phyloP scores from a whole-genome alignment of 257 asterid species.

The Nicotiana obtusifolia region DNA sequence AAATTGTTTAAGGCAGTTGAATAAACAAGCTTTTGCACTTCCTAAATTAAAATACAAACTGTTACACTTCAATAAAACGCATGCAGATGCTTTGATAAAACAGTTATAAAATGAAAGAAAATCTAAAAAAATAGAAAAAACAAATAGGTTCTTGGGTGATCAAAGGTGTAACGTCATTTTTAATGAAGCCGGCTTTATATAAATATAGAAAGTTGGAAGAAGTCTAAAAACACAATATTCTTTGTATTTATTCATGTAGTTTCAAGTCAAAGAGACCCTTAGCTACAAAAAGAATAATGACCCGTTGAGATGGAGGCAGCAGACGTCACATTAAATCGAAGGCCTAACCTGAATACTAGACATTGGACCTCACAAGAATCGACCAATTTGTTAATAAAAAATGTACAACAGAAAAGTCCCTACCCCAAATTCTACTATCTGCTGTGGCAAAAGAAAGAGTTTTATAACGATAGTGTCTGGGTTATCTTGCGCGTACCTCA shows the following conservation, averaged over 20 bases:
- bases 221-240: background rate
- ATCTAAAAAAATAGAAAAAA: too few relatives aligned
- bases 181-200: too few relatives aligned
- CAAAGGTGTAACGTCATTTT: too few relatives aligned
- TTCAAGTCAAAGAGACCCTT: background rate
- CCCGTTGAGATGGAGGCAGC: background rate
- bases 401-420: slow-evolving; percentile 4
- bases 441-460: background rate
- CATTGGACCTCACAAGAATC: slow-evolving; percentile 4
- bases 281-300: background rate
- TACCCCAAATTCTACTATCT: slow-evolving; percentile 1
- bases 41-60: too few relatives aligned
- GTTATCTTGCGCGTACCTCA: background rate
- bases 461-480: background rate
- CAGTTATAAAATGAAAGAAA: too few relatives aligned
- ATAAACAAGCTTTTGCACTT: too few relatives aligned
- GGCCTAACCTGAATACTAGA: background rate
- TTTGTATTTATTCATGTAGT: background rate
- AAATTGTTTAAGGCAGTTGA: too few relatives aligned
- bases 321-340: background rate
- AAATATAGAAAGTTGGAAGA: too few relatives aligned
- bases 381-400: slow-evolving; percentile 5
- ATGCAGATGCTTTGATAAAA: too few relatives aligned
- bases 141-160: too few relatives aligned
- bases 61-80: too few relatives aligned